A percentile compares a stretch with the other conserved stretches of the same genome.
Conservation (phyloP, 129 eudicot species). For the Flaveria ramosissima region DNA sequence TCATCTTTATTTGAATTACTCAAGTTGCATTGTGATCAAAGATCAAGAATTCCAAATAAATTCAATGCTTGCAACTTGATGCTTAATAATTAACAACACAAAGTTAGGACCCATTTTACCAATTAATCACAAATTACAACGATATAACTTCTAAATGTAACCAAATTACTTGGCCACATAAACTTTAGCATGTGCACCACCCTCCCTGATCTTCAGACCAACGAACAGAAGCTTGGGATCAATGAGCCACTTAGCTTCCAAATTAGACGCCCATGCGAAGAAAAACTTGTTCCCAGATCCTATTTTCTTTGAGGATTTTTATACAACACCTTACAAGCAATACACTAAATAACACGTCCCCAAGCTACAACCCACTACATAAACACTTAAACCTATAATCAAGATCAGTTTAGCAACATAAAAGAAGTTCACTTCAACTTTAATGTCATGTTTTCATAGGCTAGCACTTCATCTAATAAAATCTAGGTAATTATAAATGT, state of each 20-base stretch:
- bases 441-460: slow-evolving; percentile 27
- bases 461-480: not conserved
- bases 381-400: slow-evolving; percentile 15
- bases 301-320: slow-evolving; percentile 37
- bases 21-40: too few relatives aligned
- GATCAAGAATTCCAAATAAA: too few relatives aligned
- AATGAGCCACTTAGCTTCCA: slow-evolving; percentile 86
- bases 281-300: slow-evolving; percentile 79
- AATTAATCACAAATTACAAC: not conserved
- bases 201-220: too few relatives aligned
- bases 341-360: not conserved
- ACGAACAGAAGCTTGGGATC: slow-evolving; percentile 89
- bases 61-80: slow-evolving; percentile 1
- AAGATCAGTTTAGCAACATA: slow-evolving; percentile 13
- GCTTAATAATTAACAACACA: not conserved
- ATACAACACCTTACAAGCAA: slow-evolving; percentile 31
- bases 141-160: not conserved
- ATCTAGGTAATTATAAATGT: slow-evolving; percentile 8
- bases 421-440: not conserved
- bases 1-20: not conserved
- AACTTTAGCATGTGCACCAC: slow-evolving; percentile 89
- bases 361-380: not conserved
- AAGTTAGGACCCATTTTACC: slow-evolving; percentile 14
- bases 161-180: slow-evolving; percentile 91
- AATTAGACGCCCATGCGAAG: slow-evolving; percentile 47